Base-by-base conservation (phyloP, 768 basidiomycete genomes). In the Candolleomyces efflorescens region DNA sequence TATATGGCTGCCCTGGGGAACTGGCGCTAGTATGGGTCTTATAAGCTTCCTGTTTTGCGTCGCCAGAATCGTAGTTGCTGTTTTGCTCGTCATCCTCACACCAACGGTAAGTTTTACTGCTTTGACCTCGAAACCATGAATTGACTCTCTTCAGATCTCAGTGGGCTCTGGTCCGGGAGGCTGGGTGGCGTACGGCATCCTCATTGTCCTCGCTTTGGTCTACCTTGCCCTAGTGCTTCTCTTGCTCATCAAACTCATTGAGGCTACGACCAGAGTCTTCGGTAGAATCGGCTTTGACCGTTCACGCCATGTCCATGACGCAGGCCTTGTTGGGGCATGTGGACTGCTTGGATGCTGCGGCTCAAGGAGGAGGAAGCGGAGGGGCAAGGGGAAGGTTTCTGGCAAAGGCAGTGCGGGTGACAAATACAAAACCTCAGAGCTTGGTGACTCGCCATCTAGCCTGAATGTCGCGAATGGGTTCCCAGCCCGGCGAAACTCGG, bases 1-100 rank as follows among this genome's bases (percentile, higher is more conserved):
- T 60, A 78, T 96, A 32, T 97, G 93, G 93, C 81, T 97, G 59
- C 95, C 95, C 17, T 99, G 96, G 96, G 93, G 92, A 27, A 89
- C 89, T 54, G 94, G 96, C 1, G 94, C 96, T 1, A 91, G 93
- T 60, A 98, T 98, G 97, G 96, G 95, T 13, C 78, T 94, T 37
- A 87, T 96, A 58, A 94, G 92, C 69, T 98, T 98, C 77, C 75
- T 97, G 65, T 89, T 96, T 65, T 94, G 92, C 58, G 90, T 96
- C 4, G 86, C 90, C 20, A 80, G 96, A 62, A 95, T 97, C 64
- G 86, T 94, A 24, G 82, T 94, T 22, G 90, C 92, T 2, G 94
- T 98, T 13, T 72, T 99, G 36, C 77, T 98, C 47, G 90, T 99
- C 64, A 92, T 98, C 62, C 73, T 99, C 51, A 89, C 90, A 15